phyloP scores from a whole-genome alignment of 257 asterid species.

The Solanum sparsipilum region DNA sequence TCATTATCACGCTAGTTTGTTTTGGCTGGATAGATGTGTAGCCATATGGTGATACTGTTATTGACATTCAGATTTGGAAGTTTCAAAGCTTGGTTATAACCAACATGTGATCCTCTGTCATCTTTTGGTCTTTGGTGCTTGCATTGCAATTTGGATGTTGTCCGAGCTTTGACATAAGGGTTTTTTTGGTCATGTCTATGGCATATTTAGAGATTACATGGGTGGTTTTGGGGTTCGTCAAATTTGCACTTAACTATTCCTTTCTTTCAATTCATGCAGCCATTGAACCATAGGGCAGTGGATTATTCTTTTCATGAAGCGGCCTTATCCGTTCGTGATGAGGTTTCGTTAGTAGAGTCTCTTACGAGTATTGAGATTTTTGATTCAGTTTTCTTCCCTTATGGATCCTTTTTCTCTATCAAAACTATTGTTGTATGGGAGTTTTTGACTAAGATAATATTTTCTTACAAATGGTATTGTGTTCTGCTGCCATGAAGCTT shows the following conservation, averaged over 20 bases:
- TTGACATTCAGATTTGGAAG: not conserved
- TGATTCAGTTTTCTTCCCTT: not conserved
- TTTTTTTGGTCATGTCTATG: not conserved
- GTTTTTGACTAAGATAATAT: not conserved
- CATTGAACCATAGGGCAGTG: not conserved
- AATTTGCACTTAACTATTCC: too few species aligned
- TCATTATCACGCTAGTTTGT: not conserved
- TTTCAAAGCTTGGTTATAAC: not conserved
- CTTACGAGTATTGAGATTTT: not conserved
- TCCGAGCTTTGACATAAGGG: not conserved
- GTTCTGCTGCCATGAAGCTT: not conserved
- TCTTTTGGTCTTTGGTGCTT: not conserved
- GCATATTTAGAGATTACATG: not conserved
- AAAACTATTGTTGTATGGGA: not conserved
- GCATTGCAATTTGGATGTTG: not conserved
- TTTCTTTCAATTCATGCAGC: not conserved
- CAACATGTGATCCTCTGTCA: not conserved
- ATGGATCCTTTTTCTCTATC: not conserved
- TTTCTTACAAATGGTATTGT: not conserved
- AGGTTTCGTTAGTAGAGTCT: not conserved
- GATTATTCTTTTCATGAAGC: not conserved
- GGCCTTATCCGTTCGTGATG: not conserved
- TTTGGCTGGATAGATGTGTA: not conserved
- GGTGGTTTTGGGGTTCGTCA: too few species aligned
- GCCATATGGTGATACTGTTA: not conserved